Evolutionary conservation across 352 stramenopile species (phyloP).

Genomic region (Plasmopara viticola): DNA sequence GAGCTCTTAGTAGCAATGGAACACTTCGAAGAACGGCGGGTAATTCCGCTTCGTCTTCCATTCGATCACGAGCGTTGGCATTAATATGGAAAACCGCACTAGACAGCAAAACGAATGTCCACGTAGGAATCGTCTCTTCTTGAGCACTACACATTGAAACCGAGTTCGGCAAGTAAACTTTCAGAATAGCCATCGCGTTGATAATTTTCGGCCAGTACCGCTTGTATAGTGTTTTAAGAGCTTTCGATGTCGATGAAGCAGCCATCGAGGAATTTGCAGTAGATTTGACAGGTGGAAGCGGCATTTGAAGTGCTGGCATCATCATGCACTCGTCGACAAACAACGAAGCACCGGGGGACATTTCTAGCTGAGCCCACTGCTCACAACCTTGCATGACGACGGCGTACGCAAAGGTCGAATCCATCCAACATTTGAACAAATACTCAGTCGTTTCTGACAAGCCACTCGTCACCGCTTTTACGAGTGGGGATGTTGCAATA

Average conservation of each 20-base stretch:
- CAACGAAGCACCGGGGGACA: conserved; percentile 5
- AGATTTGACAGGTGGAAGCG: conserved; percentile 14
- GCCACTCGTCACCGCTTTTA: conserved; percentile 51
- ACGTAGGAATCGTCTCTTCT: conserved; percentile 16
- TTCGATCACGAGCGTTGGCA: conserved; percentile 33
- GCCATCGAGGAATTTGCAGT: conserved; percentile 4
- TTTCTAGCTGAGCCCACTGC: conserved; percentile 27
- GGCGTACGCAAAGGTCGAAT: conserved; percentile 37
- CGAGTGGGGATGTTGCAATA: conserved; percentile 28
- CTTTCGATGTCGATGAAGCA: conserved; percentile 12
- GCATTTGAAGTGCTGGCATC: conserved; percentile 31
- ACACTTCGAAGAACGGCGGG: conserved; percentile 31
- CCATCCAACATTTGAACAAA: conserved; percentile 49
- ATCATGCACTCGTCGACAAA: conserved; percentile 14
- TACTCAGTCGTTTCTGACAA: conserved; percentile 33
- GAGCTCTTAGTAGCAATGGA: conserved; percentile 28
- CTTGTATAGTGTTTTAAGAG: conserved; percentile 36
- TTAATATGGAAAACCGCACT: conserved; percentile 43
- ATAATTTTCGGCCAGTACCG: conserved; percentile 54
- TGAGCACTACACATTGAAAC: conserved; percentile 7
- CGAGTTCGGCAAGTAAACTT: conserved; percentile 28
- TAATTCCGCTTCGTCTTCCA: conserved; percentile 33
- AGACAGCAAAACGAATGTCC: conserved; percentile 27
- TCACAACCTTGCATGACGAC: conserved; percentile 41
- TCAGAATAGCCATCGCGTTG: conserved; percentile 31